Base-by-base conservation (phyloP, 768 basidiomycete genomes). In the Hygrophoropsis aurantiaca region DNA sequence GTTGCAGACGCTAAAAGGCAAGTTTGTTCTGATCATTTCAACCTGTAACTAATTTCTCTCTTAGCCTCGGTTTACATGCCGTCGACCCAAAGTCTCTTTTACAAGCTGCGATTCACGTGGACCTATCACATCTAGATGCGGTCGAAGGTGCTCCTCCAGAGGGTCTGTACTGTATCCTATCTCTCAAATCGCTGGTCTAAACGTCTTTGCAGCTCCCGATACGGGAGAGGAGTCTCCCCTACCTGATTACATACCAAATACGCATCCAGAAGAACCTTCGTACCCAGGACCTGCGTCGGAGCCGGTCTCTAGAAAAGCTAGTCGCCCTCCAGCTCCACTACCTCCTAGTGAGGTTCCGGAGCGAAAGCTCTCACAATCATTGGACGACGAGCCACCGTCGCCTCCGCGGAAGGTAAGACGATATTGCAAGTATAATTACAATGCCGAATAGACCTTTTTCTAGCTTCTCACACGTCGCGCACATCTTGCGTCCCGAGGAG, bases 201-300 rank as follows among this genome's bases (percentile, higher is more conserved):
- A 18, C 27, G 56, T 54, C 24, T 19, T 13, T n/a, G 18, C 27
- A n/a, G n/a, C n/a, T n/a, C n/a, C n/a, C n/a, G n/a, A n/a, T n/a
- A n/a, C 40, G 19, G 54, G 50, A 24, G 47, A 49, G 38, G 54
- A 54, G 15, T 74, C 77, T 3, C 60, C 73, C 8, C 64, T 79
- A 0, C 80, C 80, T 1, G 71, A 77, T 37, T 66, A 71, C 30
- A 65, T 82, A 10, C 77, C 77, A 4, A 84, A 82, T 49, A 76
- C 80, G 0, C 71, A 73, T 50, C 68, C 74, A 3, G 70, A 74
- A 16, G 82, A 84, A 50, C 74, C 75, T 0, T 74, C 78, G 4
- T 48, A 73, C 7, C 63, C 71, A 30, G 42, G 46, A 11, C 27
- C n/a, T 7, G 13, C 44, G 32, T 11, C 35, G 8, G 45, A 39